Evolutionary conservation across 2,329 filamentous ascomycete genomes (phyloP).

Genomic region (Trichoderma arundinaceum): DNA sequence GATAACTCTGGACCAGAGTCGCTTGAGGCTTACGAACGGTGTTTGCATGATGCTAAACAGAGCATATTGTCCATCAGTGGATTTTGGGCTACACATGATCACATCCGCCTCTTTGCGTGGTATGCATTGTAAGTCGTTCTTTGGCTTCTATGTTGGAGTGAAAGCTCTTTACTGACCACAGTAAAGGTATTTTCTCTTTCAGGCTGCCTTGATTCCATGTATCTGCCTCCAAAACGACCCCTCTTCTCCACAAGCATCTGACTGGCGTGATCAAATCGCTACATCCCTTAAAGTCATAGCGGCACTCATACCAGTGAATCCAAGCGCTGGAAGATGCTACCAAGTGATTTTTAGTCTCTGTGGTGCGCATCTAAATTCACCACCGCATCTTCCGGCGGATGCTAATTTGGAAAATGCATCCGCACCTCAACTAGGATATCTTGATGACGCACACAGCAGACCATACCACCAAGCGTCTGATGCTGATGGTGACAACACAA

Average conservation of each 20-base stretch:
- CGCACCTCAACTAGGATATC: not conserved
- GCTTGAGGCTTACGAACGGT: constrained; percentile 39
- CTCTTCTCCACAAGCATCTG: constrained; percentile 42
- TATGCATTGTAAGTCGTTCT: constrained; percentile 45
- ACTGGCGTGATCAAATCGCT: constrained; percentile 51
- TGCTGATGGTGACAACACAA: constrained; percentile 23
- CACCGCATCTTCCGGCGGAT: not conserved
- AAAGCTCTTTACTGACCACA: not conserved
- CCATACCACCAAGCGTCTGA: constrained; percentile 4
- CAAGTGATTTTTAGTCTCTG: constrained; percentile 51
- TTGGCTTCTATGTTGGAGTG: not conserved
- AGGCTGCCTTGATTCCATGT: constrained; percentile 55
- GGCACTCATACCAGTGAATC: constrained; percentile 47
- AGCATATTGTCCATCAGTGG: constrained; percentile 48
- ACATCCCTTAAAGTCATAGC: constrained; percentile 46
- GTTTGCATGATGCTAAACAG: constrained; percentile 49
- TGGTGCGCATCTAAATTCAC: constrained; percentile 43
- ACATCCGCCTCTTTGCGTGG: constrained; percentile 51
- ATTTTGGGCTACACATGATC: constrained; percentile 47
- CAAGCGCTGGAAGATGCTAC: constrained; percentile 50
- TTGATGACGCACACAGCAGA: not conserved
- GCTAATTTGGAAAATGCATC: not conserved
- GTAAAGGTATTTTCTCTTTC: constrained; percentile 54
- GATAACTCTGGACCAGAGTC: constrained; percentile 35
- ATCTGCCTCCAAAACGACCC: constrained; percentile 54